Conservation (phyloP, 495 filamentous ascomycete species). For the Aspergillus homomorphus region DNA sequence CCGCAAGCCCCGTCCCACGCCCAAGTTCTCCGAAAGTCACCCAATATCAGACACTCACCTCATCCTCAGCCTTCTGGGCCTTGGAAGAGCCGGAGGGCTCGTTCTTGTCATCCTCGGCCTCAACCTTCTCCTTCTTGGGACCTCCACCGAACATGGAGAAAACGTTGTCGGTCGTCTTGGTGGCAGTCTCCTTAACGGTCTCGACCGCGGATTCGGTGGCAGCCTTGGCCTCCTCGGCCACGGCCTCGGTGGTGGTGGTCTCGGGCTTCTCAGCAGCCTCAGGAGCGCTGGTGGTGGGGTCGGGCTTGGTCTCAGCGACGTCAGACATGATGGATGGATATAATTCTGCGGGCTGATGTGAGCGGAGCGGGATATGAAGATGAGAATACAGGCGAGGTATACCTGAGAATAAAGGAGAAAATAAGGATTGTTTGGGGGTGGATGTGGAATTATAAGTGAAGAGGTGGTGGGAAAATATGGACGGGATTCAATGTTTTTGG, state of each 20-base stretch:
- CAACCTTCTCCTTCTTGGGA: constrained; percentile 77
- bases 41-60: constrained; percentile 37
- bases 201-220: constrained; percentile 39
- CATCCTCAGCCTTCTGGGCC: constrained; percentile 64
- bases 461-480: constrained; percentile 26
- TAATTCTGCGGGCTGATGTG: constrained; percentile 4
- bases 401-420: constrained; percentile 20
- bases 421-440: constrained; percentile 10
- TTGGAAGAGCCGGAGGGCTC: constrained; percentile 87
- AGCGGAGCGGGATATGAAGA: neutral
- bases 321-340: constrained; percentile 42
- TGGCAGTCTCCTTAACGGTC: constrained; percentile 46
- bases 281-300: constrained; percentile 46
- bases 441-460: constrained; percentile 4
- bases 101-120: constrained; percentile 68
- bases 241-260: constrained; percentile 33
- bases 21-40: neutral
- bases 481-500: constrained; percentile 20
- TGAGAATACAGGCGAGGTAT: constrained; percentile 1
- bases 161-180: constrained; percentile 66
- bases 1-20: constrained; percentile 1
- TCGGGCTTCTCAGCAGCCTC: constrained; percentile 39
- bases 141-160: constrained; percentile 98
- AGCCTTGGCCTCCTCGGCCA: constrained; percentile 36
- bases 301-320: constrained; percentile 46